Conservation (phyloP, 2,329 filamentous ascomycete species). For the Sporothrix euskadiensis region DNA sequence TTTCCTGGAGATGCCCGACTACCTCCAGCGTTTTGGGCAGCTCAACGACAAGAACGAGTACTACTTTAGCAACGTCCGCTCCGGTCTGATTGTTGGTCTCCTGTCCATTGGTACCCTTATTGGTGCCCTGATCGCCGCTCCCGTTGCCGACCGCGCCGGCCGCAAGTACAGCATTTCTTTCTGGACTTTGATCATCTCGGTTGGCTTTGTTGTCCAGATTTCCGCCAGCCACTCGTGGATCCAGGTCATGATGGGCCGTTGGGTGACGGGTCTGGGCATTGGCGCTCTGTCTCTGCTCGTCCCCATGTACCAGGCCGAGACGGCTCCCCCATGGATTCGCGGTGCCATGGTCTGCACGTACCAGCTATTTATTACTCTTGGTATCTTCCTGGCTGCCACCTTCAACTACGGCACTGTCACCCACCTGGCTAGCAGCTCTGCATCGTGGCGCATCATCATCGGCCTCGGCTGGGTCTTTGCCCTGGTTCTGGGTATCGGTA, state of each 20-base stretch:
- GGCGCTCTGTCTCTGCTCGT: conserved; percentile 66
- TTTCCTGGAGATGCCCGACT: conserved; percentile 54
- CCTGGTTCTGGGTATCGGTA: conserved; percentile 53
- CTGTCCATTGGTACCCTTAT: conserved; percentile 57
- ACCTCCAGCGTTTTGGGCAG: conserved; percentile 57
- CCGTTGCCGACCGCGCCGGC: conserved; percentile 59
- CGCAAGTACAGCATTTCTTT: conserved; percentile 57
- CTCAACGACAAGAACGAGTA: conserved; percentile 43
- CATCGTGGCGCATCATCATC: conserved; percentile 64
- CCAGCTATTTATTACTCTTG: conserved; percentile 72
- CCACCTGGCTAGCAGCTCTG: conserved; percentile 43
- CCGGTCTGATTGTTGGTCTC: conserved; percentile 58
- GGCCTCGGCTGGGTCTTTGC: conserved; percentile 56
- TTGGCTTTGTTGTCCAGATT: conserved; percentile 68
- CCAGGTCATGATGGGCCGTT: conserved; percentile 61
- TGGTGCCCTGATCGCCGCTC: conserved; percentile 55
- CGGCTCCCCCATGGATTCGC: conserved; percentile 61
- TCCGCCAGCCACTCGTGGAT: conserved; percentile 60
- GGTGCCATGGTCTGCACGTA: conserved; percentile 68
- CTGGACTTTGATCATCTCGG: conserved; percentile 57
- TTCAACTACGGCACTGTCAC: conserved; percentile 55
- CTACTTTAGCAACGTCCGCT: conserved; percentile 46
- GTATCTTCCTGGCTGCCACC: conserved; percentile 55
- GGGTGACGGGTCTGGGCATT: conserved; percentile 66
- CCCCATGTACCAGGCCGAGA: conserved; percentile 60